Conservation (phyloP, 352 stramenopile genomes). For the Phytopythium litorale region DNA sequence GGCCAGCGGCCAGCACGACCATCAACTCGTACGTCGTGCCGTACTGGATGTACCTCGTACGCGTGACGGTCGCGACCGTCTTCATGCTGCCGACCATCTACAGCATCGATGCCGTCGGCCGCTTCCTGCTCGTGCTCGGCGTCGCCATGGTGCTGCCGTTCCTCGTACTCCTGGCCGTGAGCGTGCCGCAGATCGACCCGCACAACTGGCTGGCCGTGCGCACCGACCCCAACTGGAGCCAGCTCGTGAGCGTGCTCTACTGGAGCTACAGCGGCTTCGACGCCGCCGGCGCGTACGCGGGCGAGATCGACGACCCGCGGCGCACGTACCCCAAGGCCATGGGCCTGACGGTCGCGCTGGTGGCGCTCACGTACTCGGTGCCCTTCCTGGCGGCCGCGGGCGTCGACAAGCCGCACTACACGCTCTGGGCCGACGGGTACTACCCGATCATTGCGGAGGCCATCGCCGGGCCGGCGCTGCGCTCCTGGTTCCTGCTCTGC, state of each 20-base stretch:
- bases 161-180: constrained; percentile 43
- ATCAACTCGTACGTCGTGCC: constrained; percentile 4
- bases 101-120: constrained; percentile 69
- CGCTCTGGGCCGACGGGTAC: constrained; percentile 69
- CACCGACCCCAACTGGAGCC: constrained; percentile 54
- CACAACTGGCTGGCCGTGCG: constrained; percentile 69
- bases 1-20: constrained; percentile 4
- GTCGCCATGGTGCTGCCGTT: constrained; percentile 72
- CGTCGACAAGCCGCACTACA: constrained; percentile 69
- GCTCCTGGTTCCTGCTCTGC: constrained; percentile 70
- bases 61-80: constrained; percentile 48
- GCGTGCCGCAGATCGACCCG: constrained; percentile 56
- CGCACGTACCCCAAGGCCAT: constrained; percentile 74
- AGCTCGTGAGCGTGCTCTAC: constrained; percentile 68
- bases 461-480: constrained; percentile 65
- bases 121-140: constrained; percentile 56
- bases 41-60: constrained; percentile 31
- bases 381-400: constrained; percentile 67
- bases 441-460: constrained; percentile 69
- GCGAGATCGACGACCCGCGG: constrained; percentile 67
- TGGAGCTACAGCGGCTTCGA: constrained; percentile 87
- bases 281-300: constrained; percentile 61
- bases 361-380: constrained; percentile 74
- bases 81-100: constrained; percentile 71
- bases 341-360: constrained; percentile 69